These are phyloP conservation scores for Yamagishiella unicocca DNA, from an alignment of 139 green algal genomes.

Conservation along the genomic window DNA sequence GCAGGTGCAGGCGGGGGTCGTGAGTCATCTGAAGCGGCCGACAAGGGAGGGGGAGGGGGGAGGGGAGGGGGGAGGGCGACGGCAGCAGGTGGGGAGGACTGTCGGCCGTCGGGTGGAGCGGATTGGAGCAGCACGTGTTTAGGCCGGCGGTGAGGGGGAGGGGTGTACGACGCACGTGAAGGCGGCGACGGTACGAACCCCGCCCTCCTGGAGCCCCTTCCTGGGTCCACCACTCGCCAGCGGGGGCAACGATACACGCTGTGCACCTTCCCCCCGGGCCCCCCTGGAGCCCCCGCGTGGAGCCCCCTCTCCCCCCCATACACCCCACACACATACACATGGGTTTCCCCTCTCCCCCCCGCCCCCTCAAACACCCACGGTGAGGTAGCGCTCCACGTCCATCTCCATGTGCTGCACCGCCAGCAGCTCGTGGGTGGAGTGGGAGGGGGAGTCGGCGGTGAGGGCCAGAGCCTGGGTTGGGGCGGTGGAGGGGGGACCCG, in stretches of 20 bases:
- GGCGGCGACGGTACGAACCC: no score
- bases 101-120: neutral
- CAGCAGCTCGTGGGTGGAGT: slow-evolving; percentile 5
- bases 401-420: neutral
- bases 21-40: slow-evolving; percentile 42
- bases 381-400: slow-evolving; percentile 39
- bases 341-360: neutral
- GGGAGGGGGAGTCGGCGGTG: neutral
- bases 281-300: no score
- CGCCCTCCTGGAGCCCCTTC: no score
- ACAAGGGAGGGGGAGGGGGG: neutral
- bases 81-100: neutral
- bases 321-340: no score
- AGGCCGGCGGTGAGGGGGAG: no score
- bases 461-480: slow-evolving; percentile 9
- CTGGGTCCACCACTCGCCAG: no score
- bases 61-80: neutral
- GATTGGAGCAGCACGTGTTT: neutral
- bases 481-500: neutral
- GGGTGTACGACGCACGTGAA: no score
- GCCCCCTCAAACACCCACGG: neutral
- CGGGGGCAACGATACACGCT: no score
- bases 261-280: no score
- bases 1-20: slow-evolving; percentile 44
- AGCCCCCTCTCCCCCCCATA: no score